A percentile compares a stretch with the other conserved stretches of the same genome.
Evolutionary conservation across 2,329 filamentous ascomycete species (phyloP).

Genomic region (Leptodontidium sp.): DNA sequence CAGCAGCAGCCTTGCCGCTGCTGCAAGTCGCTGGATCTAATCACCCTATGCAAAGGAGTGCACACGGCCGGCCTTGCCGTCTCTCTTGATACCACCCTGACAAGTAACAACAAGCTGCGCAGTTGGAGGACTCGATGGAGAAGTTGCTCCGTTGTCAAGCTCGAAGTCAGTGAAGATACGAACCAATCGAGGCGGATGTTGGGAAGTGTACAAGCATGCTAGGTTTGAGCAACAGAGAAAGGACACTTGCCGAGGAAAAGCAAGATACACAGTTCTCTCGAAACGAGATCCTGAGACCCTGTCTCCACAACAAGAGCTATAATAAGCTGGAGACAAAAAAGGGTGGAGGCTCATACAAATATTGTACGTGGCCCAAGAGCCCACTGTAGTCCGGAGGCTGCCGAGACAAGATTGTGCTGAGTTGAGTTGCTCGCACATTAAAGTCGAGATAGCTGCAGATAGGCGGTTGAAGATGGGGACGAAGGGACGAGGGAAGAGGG

Average conservation of each 20-base stretch:
- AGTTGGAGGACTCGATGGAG: not conserved
- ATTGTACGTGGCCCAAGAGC: too few species aligned
- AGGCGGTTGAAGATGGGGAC: too few species aligned
- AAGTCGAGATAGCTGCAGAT: too few species aligned
- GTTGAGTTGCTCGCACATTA: too few species aligned
- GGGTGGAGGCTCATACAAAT: too few species aligned
- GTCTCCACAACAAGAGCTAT: not conserved
- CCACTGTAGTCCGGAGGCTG: too few species aligned
- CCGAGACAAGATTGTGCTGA: too few species aligned
- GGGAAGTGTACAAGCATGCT: not conserved
- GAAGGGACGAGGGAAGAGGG: too few species aligned
- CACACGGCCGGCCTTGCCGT: not conserved
- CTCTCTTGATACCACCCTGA: not conserved
- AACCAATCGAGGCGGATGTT: not conserved
- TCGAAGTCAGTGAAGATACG: not conserved
- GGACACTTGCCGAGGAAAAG: not conserved
- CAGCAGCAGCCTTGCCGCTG: not conserved
- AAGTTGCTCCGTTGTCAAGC: not conserved
- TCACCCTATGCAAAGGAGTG: not conserved
- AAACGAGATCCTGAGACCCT: too few species aligned
- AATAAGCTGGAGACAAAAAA: too few species aligned
- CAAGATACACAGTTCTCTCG: not conserved
- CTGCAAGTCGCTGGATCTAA: not conserved
- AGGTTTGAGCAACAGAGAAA: not conserved
- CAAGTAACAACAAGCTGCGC: not conserved